Evolutionary conservation across 768 basidiomycete species (phyloP).

Genomic region (Grammothele lineata): DNA sequence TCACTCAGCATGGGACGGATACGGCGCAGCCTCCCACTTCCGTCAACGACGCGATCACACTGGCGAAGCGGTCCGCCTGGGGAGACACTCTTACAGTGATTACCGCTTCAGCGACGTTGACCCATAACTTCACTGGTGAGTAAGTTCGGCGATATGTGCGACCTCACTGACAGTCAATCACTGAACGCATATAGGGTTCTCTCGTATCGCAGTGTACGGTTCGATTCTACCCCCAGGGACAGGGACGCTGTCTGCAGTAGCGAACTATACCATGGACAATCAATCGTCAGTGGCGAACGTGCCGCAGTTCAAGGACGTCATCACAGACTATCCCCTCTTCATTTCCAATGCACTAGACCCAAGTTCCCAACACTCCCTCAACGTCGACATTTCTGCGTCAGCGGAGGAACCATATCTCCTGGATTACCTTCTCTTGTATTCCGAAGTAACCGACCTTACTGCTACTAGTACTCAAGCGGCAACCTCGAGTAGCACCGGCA

Average conservation of each 20-base stretch:
- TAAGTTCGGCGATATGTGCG: background rate
- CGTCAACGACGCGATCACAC: no score
- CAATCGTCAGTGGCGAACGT: background rate
- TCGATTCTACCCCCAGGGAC: background rate
- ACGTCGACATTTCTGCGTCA: background rate
- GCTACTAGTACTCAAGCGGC: background rate
- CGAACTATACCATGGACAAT: background rate
- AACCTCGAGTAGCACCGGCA: no score
- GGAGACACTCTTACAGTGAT: no score
- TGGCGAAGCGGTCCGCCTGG: no score
- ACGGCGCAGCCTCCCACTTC: no score
- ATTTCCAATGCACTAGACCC: background rate
- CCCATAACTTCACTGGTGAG: background rate
- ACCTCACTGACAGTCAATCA: no score
- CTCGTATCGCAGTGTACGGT: background rate
- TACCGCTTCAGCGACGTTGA: no score
- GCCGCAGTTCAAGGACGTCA: background rate
- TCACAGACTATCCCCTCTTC: background rate
- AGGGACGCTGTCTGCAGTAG: background rate
- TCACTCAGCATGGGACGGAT: no score
- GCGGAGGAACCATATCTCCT: background rate
- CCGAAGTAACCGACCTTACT: background rate
- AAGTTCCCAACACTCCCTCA: background rate
- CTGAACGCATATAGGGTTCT: background rate
- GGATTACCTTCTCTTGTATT: background rate